phyloP scores from a whole-genome alignment of 495 filamentous ascomycete genomes.

The Saxophila tyrrhenica region DNA sequence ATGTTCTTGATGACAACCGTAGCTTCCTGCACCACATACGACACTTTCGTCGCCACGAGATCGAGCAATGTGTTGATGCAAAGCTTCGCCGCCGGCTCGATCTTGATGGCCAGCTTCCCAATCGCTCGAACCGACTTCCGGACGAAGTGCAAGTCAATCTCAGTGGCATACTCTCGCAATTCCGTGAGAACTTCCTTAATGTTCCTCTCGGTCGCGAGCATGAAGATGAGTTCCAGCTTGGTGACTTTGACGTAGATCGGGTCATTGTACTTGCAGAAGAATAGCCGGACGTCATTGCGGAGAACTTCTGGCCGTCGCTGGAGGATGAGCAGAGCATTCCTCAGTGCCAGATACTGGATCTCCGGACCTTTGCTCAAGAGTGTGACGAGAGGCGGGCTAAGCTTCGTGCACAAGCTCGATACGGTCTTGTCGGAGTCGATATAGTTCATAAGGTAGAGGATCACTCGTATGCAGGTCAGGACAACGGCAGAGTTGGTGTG shows the following conservation, averaged over 20 bases:
- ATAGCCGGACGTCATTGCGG: slow-evolving; percentile 92
- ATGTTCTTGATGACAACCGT: slow-evolving; percentile 99
- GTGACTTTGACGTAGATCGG: slow-evolving; percentile 99
- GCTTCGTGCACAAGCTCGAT: slow-evolving; percentile 74
- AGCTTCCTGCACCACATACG: slow-evolving; percentile 99
- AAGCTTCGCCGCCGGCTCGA: slow-evolving; percentile 77
- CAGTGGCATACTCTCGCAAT: slow-evolving; percentile 89
- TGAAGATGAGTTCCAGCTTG: slow-evolving; percentile 97
- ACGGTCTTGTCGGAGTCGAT: slow-evolving; percentile 90
- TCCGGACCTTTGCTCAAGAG: slow-evolving; percentile 92
- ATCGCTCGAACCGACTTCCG: slow-evolving; percentile 96
- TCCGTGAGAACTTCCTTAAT: slow-evolving; percentile 93
- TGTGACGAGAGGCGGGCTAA: slow-evolving; percentile 92
- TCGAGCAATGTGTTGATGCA: slow-evolving; percentile 92
- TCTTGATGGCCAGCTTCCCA: slow-evolving; percentile 97
- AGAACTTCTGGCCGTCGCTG: slow-evolving; percentile 90
- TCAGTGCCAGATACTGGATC: slow-evolving; percentile 89
- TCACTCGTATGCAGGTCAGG: slow-evolving; percentile 86
- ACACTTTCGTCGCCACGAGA: slow-evolving; percentile 92
- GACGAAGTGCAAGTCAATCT: slow-evolving; percentile 98
- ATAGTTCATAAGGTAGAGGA: slow-evolving; percentile 98
- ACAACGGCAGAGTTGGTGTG: slow-evolving; percentile 96
- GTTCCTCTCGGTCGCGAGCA: slow-evolving; percentile 93
- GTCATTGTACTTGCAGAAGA: slow-evolving; percentile 99
- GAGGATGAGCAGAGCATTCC: slow-evolving; percentile 89